Percentiles rank a stretch among this genome's conserved stretches.
Evolutionary conservation across 2,329 filamentous ascomycete genomes (phyloP).

Genomic region (Fusarium chaquense): DNA sequence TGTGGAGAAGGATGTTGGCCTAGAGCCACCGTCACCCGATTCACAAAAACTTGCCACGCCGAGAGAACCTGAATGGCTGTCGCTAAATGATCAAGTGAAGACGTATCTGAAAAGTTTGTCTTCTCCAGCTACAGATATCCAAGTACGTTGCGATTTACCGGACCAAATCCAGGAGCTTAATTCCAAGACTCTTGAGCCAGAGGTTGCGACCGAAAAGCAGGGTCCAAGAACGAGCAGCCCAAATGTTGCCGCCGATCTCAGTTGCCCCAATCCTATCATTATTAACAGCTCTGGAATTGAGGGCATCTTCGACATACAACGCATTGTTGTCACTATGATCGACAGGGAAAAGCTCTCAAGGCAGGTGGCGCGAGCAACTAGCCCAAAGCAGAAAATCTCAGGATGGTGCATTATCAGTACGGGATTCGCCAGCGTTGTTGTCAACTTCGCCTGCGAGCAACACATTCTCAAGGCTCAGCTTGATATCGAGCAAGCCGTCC

Average conservation of each 20-base stretch:
- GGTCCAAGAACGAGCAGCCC: too few species aligned
- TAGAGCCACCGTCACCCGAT: not conserved
- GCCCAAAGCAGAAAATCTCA: constrained; percentile 10
- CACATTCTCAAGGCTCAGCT: constrained; percentile 1
- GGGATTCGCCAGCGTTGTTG: constrained; percentile 8
- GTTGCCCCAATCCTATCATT: constrained; percentile 4
- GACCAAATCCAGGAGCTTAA: not conserved
- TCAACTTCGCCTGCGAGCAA: constrained; percentile 10
- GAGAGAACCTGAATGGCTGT: not conserved
- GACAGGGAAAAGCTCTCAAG: constrained; percentile 1
- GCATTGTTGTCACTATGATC: constrained; percentile 5
- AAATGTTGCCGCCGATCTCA: not conserved
- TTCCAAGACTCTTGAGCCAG: not conserved
- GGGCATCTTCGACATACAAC: constrained; percentile 10
- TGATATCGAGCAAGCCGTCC: constrained; percentile 4
- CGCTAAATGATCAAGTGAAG: not conserved
- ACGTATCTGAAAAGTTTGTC: not conserved
- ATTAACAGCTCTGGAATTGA: constrained; percentile 11
- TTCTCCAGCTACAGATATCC: not conserved
- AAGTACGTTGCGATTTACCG: accelerated
- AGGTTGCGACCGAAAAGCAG: not conserved
- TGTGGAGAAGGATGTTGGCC: not conserved
- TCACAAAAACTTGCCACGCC: not conserved
- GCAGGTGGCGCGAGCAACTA: not conserved
- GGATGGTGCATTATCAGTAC: constrained; percentile 12